These are phyloP conservation scores for Mucuna pruriens DNA, from an alignment of 306 rosid genomes.

Conservation along the genomic window DNA sequence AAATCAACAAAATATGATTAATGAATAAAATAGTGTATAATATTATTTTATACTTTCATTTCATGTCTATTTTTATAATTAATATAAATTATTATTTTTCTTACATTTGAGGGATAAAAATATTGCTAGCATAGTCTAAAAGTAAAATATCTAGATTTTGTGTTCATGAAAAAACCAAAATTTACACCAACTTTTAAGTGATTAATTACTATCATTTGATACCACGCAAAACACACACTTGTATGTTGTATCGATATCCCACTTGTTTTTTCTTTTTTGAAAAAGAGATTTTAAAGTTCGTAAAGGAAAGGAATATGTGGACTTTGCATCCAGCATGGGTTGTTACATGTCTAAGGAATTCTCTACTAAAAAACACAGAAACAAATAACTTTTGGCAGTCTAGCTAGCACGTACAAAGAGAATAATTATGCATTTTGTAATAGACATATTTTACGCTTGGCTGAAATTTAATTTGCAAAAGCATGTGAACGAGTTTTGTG, in stretches of 20 bases:
- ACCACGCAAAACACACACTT: not conserved
- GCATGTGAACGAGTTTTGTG: not conserved
- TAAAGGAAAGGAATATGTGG: not conserved
- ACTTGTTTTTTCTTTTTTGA: not conserved
- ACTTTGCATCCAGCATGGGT: not conserved
- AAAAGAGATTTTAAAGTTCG: slow-evolving; percentile 1
- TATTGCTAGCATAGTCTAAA: no score
- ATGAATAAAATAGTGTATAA: no score
- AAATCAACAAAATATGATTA: no score
- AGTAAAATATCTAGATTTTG: not conserved
- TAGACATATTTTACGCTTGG: not conserved
- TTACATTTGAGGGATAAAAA: no score
- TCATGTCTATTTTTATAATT: no score
- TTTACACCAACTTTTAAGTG: not conserved
- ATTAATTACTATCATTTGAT: not conserved
- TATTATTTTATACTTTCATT: no score
- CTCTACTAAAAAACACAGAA: not conserved
- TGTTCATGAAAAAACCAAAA: not conserved
- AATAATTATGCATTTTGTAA: not conserved
- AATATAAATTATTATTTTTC: no score
- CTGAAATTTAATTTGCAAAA: not conserved
- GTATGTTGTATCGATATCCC: not conserved
- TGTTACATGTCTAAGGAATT: not conserved
- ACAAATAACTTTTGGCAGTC: not conserved
- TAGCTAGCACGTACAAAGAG: not conserved